Evolutionary conservation across 306 rosid genomes (phyloP), one percentile per base, ranked within the genome.

Genomic region (Ormosia emarginata): DNA sequence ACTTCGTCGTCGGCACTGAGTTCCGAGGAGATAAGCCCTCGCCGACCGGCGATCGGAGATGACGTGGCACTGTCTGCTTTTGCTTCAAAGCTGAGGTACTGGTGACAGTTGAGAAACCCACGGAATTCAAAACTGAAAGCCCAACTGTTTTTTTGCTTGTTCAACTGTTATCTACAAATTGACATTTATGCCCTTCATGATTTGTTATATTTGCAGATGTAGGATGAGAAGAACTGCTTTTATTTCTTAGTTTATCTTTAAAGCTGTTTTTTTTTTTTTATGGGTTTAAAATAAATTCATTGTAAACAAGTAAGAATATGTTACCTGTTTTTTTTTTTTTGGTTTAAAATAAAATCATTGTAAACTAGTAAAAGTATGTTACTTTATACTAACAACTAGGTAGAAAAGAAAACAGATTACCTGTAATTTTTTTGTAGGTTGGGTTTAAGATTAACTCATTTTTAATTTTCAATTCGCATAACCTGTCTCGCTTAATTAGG

Each of bases 1-100:
- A 89, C 85, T 66, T 89, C 97, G 0, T 90, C 97, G 3, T 95
- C 97, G 30, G 97, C 85, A 8, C 86, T 95, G 71, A 93, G 97
- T 85, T 95, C 98, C 7, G 99, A 93, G 89, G 97, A 90, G 82
- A 67, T 89, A 29, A 90, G 94, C 77, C 99, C 98, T 59, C 86
- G 86, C 72, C 89, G 90, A 83, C 90, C 87, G 81, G 56, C 79
- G 12, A 63, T 55, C 75, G 89, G 90, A 34, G 97, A 93, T 67
- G 98, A 93, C 81, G 92, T 88, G 84, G 93, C 93, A 71, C 74
- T 93, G 30, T 86, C 90, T n/a, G 86, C 83, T 75, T 86, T 92
- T 65, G 71, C 94, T 84, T 91, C 95, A 10, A 90, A 90, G 82
- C 94, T 89, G 85, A 95, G 99, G 99, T 93, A 87, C 75, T 10